phyloP scores from a whole-genome alignment of 31 red algal genomes.

The Odonthalia washingtoniensis region DNA sequence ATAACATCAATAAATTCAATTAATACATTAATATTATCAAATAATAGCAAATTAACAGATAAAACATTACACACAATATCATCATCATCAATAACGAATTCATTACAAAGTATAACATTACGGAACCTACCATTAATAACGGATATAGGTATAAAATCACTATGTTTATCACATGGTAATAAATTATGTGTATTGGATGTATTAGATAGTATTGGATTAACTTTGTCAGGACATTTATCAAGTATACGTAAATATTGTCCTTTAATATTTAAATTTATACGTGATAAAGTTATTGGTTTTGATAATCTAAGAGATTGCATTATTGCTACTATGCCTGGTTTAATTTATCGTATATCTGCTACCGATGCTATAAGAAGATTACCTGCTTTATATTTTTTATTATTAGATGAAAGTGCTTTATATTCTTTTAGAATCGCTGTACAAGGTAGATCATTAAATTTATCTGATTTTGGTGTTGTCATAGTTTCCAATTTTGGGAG shows the following conservation, averaged over 20 bases:
- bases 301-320: conserved; percentile 62
- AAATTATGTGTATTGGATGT: conserved; percentile 57
- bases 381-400: conserved; percentile 62
- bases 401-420: conserved; percentile 68
- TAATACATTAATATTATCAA: conserved; percentile 48
- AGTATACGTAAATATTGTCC: conserved; percentile 64
- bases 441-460: conserved; percentile 59
- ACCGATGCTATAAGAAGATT: conserved; percentile 61
- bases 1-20: background rate
- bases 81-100: conserved; percentile 12
- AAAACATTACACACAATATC: conserved; percentile 35
- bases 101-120: conserved; percentile 53
- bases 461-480: conserved; percentile 70
- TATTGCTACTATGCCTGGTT: conserved; percentile 67
- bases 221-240: conserved; percentile 51
- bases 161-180: conserved; percentile 53
- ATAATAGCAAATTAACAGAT: conserved; percentile 53
- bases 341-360: conserved; percentile 67
- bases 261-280: conserved; percentile 52
- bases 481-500: conserved; percentile 65
- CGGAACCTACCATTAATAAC: conserved; percentile 49
- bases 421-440: conserved; percentile 63
- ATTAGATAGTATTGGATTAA: conserved; percentile 54
- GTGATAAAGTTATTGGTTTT: conserved; percentile 51
- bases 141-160: conserved; percentile 46